A percentile compares a stretch with the other conserved stretches of the same genome.
These are phyloP conservation scores for Anacardium occidentale DNA, from an alignment of 345 rosid genomes.

Conservation along the genomic window DNA sequence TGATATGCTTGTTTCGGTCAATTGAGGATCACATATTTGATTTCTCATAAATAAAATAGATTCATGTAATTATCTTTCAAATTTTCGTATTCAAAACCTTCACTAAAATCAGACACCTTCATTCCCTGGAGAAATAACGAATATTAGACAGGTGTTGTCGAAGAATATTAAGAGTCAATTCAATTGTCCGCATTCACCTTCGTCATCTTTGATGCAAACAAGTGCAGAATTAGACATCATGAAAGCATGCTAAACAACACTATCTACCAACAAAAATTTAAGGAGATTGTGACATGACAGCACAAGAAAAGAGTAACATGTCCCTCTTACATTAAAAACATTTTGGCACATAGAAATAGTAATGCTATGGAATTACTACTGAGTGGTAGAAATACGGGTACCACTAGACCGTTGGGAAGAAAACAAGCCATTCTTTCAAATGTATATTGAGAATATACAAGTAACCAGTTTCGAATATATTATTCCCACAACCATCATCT, in stretches of 20 bases:
- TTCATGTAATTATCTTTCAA: no score
- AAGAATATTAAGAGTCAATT: no score
- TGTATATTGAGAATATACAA: constrained; percentile 42
- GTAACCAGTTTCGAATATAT: constrained; percentile 33
- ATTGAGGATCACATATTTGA: no score
- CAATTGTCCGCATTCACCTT: neutral
- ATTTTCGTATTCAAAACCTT: no score
- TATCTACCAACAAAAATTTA: neutral
- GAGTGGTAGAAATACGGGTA: neutral
- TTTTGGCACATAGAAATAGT: neutral
- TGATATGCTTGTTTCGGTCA: no score
- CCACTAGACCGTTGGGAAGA: neutral
- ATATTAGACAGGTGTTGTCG: no score
- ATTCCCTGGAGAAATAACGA: no score
- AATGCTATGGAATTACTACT: no score
- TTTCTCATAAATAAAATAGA: no score
- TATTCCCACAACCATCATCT: constrained; percentile 36
- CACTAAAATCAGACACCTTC: no score
- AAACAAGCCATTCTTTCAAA: constrained; percentile 28
- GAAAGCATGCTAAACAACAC: neutral
- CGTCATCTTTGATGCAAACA: neutral
- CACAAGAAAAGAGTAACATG: neutral
- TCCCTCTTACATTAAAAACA: neutral
- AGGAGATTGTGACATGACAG: neutral
- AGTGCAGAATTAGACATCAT: neutral